Evolutionary conservation across 352 stramenopile species (phyloP).

Genomic region (Phytopythium cucurbitacearum): DNA sequence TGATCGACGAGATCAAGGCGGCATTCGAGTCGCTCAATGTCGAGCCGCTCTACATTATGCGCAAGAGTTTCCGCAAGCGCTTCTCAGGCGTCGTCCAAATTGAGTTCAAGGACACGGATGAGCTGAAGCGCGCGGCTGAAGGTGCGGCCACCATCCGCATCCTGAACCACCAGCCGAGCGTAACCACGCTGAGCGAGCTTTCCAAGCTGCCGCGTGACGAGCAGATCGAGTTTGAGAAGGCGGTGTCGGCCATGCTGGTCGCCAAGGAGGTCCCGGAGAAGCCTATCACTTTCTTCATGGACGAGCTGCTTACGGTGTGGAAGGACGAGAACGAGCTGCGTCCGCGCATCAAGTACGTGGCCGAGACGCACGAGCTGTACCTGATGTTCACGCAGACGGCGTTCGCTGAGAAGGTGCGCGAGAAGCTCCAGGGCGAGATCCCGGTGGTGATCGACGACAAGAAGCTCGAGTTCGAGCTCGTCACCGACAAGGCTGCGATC

Average conservation of each 20-base stretch:
- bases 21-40: constrained; percentile 45
- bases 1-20: constrained; percentile 78
- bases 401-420: constrained; percentile 60
- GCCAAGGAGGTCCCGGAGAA: constrained; percentile 78
- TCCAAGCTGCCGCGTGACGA: constrained; percentile 60
- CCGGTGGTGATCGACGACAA: constrained; percentile 55
- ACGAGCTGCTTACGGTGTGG: constrained; percentile 68
- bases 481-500: constrained; percentile 72
- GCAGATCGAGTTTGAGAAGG: constrained; percentile 83
- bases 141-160: constrained; percentile 55
- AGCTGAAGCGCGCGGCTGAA: constrained; percentile 44
- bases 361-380: constrained; percentile 66
- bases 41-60: constrained; percentile 70
- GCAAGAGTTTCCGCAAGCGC: constrained; percentile 65
- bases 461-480: constrained; percentile 67
- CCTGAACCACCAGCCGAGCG: constrained; percentile 46
- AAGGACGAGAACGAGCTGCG: constrained; percentile 60
- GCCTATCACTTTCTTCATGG: constrained; percentile 67
- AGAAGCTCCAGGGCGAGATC: constrained; percentile 30
- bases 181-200: constrained; percentile 52
- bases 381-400: constrained; percentile 70
- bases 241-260: constrained; percentile 73
- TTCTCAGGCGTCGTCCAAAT: constrained; percentile 73
- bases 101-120: constrained; percentile 63
- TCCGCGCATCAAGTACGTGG: constrained; percentile 64